Base-by-base conservation (phyloP, 139 green algal genomes). In the Chlamydomonas schloesseri region DNA sequence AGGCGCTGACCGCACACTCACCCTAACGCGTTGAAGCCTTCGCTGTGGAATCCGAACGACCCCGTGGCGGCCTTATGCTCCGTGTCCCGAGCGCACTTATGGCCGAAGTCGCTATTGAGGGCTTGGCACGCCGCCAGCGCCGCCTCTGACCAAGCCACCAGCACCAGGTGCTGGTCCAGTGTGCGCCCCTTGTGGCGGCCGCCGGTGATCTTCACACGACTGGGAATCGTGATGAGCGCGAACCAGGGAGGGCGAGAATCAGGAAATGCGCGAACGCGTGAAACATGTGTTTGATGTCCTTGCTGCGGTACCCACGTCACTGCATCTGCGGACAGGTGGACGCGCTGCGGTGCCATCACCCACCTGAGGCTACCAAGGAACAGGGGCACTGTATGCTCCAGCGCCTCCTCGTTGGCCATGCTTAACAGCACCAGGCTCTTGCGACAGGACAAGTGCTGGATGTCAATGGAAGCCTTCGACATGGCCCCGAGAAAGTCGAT, bases 331-430 rank as follows among this genome's bases (percentile, higher is more conserved):
- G n/a, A n/a, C n/a, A n/a, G n/a, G n/a, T n/a, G n/a, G n/a, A n/a
- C n/a, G n/a, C n/a, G n/a, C n/a, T n/a, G n/a, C n/a, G n/a, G n/a
- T n/a, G n/a, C n/a, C n/a, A n/a, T n/a, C 64, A 36, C 64, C 64
- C 26, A 36, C 18, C 75, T 74, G 24, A 75, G 29, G 65, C 78
- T 84, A 0, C 28, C 8, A 1, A 84, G 78, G 64, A 85, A 85
- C 47, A 36, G 33, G 0, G 79, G 79, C 8, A 85, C 55, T 2
- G 78, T 84, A 65, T 84, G 65, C 1, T 33, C 57, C 29, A 84
- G 31, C 2, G 78, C 78, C 29, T 84, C 65, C 79, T 85, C 79
- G 28, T 85, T 85, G 37, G 79, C 67, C 79, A 85, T 85, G 46
- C 21, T 47, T 20, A 85, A 31, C 31, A 85, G 26, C 10, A 76